These are phyloP conservation scores for Mycena venus DNA, from an alignment of 768 basidiomycete species.

Conservation along the genomic window DNA sequence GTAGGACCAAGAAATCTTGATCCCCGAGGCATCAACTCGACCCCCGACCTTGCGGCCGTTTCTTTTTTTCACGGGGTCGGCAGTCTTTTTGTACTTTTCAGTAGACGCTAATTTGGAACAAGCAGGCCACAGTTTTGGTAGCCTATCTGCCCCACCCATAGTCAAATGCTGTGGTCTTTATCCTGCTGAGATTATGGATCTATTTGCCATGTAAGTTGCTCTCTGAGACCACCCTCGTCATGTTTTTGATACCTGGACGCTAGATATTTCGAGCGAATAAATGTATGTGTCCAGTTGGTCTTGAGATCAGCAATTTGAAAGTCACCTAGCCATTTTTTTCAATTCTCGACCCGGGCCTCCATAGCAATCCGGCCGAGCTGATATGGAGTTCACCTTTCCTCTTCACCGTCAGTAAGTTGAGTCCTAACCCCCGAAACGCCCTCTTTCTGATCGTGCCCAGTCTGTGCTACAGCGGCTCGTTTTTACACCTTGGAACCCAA, in stretches of 20 bases:
- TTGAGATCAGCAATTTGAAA: not conserved
- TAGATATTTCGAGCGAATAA: slow-evolving; percentile 68
- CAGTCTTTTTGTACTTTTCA: not conserved
- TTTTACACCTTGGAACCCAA: slow-evolving; percentile 70
- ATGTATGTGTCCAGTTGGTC: slow-evolving; percentile 51
- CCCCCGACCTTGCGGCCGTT: slow-evolving; percentile 52
- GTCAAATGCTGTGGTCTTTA: slow-evolving; percentile 62
- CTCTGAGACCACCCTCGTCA: not conserved
- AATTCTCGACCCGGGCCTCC: slow-evolving; percentile 68
- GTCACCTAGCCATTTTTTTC: slow-evolving; percentile 66
- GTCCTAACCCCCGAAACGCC: not conserved
- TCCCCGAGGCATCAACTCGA: slow-evolving; percentile 43
- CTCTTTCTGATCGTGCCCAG: slow-evolving; percentile 45
- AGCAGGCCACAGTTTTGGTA: slow-evolving; percentile 17
- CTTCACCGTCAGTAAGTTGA: slow-evolving; percentile 69
- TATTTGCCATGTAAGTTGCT: slow-evolving; percentile 64
- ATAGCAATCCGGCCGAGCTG: slow-evolving; percentile 62
- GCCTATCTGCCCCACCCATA: slow-evolving; percentile 56
- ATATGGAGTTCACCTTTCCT: slow-evolving; percentile 70
- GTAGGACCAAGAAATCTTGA: slow-evolving; percentile 3
- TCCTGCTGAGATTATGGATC: slow-evolving; percentile 62
- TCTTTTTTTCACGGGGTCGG: slow-evolving; percentile 52
- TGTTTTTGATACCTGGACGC: not conserved
- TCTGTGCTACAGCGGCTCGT: slow-evolving; percentile 79
- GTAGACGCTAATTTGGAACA: slow-evolving; percentile 30